Percentiles rank a stretch among this genome's conserved stretches.
These are phyloP conservation scores for Amborella trichopoda DNA, from an alignment of 164 flowering plant genomes.

Conservation along the genomic window DNA sequence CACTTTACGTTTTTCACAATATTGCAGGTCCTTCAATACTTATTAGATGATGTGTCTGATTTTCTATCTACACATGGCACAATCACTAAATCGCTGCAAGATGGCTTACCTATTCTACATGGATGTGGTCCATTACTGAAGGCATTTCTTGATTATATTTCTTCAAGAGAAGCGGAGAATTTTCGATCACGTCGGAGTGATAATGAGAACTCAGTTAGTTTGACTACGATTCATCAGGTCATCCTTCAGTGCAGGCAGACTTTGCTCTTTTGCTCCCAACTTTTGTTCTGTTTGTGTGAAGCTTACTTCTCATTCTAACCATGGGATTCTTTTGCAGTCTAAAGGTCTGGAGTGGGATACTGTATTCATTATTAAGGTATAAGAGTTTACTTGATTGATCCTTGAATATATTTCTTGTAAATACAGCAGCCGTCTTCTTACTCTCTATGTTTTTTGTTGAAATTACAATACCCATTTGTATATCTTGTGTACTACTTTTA, in stretches of 20 bases:
- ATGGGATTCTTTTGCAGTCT: conserved; percentile 41
- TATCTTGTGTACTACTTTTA: no score
- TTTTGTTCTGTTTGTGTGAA: background rate
- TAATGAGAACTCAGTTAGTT: conserved; percentile 70
- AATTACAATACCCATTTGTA: no score
- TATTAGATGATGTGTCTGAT: conserved; percentile 80
- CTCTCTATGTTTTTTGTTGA: no score
- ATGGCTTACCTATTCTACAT: no score
- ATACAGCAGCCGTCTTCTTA: no score
- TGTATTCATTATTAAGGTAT: conserved; percentile 92
- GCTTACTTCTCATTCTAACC: background rate
- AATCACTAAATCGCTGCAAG: no score
- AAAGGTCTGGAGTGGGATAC: conserved; percentile 97
- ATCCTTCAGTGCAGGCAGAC: conserved; percentile 1
- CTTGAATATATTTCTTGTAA: no score
- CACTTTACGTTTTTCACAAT: no score
- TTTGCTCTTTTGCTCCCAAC: background rate
- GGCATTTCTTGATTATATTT: conserved; percentile 55
- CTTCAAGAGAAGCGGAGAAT: conserved; percentile 58
- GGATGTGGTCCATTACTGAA: conserved; percentile 52
- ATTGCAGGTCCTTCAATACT: conserved; percentile 86
- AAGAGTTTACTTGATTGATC: background rate
- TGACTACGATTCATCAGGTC: conserved; percentile 98
- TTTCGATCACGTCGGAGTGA: conserved; percentile 64
- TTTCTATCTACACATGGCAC: conserved; percentile 36